Conservation (phyloP, 2,329 filamentous ascomycete species). For the Arthrinium puccinioides region DNA sequence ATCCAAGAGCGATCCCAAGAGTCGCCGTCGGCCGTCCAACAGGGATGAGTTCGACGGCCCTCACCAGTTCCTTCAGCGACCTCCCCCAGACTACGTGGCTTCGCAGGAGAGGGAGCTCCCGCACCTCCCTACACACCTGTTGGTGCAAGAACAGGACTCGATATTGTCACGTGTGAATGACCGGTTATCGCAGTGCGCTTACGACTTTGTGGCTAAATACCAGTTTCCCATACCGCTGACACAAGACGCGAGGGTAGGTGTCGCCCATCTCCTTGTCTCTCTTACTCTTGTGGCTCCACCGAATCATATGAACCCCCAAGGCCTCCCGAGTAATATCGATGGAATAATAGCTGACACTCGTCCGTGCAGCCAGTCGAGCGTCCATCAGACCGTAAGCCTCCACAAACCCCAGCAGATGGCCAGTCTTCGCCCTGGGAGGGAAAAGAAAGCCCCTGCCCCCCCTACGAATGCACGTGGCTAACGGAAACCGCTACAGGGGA, state of each 20-base stretch:
- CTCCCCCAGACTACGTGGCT: constrained; percentile 62
- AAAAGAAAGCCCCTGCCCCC: background rate
- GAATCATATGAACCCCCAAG: too few species aligned
- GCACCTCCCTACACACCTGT: constrained; percentile 73
- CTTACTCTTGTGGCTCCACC: too few species aligned
- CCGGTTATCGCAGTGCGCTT: constrained; percentile 76
- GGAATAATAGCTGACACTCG: too few species aligned
- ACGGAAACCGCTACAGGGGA: constrained; percentile 51
- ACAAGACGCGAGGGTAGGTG: too few species aligned
- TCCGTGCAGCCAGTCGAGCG: constrained; percentile 24
- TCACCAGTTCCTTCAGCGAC: constrained; percentile 71
- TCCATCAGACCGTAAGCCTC: constrained; percentile 19
- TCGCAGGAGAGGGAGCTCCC: constrained; percentile 75
- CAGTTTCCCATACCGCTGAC: constrained; percentile 84
- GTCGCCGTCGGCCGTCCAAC: constrained; percentile 63
- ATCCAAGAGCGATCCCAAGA: constrained; percentile 38
- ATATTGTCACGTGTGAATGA: constrained; percentile 78
- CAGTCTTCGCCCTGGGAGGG: too few species aligned
- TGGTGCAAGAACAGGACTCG: constrained; percentile 77
- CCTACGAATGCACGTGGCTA: constrained; percentile 55
- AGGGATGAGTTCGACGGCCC: constrained; percentile 86
- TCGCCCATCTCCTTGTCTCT: too few species aligned
- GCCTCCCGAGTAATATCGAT: too few species aligned
- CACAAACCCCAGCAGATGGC: background rate
- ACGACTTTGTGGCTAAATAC: constrained; percentile 86